phyloP scores from a whole-genome alignment of 2,329 filamentous ascomycete species.

The Fusarium torulosum region DNA sequence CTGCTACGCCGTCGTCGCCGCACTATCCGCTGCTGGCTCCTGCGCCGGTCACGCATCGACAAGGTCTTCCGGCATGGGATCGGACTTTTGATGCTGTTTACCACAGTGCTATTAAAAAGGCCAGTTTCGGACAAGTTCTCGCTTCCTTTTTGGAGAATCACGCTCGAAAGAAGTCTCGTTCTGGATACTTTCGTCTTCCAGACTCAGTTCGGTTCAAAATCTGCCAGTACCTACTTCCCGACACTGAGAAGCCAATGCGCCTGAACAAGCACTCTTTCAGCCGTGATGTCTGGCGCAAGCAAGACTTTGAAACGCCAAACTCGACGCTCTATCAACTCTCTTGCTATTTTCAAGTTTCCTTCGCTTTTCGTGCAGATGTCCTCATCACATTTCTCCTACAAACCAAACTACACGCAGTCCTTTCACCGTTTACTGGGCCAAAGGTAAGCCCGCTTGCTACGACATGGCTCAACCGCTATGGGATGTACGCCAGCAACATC shows the following conservation, averaged over 20 bases:
- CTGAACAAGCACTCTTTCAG: slow-evolving; percentile 49
- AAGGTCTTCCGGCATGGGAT: slow-evolving; percentile 52
- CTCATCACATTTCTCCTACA: slow-evolving; percentile 53
- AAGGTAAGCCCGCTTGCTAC: slow-evolving; percentile 53
- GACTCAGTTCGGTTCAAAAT: slow-evolving; percentile 47
- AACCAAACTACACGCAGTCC: slow-evolving; percentile 55
- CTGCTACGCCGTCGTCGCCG: slow-evolving; percentile 9
- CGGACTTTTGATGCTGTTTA: slow-evolving; percentile 55
- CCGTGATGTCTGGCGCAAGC: slow-evolving; percentile 52
- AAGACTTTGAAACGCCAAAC: slow-evolving; percentile 51
- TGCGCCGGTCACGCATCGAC: background rate
- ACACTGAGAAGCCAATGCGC: slow-evolving; percentile 44
- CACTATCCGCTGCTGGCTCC: background rate
- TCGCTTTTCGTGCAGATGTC: slow-evolving; percentile 54
- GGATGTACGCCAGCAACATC: slow-evolving; percentile 53
- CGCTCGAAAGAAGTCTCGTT: slow-evolving; percentile 10
- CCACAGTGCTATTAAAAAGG: slow-evolving; percentile 38
- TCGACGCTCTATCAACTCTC: slow-evolving; percentile 44
- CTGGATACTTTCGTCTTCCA: slow-evolving; percentile 46
- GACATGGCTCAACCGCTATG: slow-evolving; percentile 53
- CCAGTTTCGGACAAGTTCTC: slow-evolving; percentile 38
- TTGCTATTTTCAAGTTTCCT: slow-evolving; percentile 50
- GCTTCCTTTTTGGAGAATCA: slow-evolving; percentile 42
- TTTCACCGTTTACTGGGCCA: slow-evolving; percentile 54
- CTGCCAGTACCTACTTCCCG: slow-evolving; percentile 44